These are phyloP conservation scores for Cercis canadensis DNA, from an alignment of 306 rosid genomes.

Conservation along the genomic window DNA sequence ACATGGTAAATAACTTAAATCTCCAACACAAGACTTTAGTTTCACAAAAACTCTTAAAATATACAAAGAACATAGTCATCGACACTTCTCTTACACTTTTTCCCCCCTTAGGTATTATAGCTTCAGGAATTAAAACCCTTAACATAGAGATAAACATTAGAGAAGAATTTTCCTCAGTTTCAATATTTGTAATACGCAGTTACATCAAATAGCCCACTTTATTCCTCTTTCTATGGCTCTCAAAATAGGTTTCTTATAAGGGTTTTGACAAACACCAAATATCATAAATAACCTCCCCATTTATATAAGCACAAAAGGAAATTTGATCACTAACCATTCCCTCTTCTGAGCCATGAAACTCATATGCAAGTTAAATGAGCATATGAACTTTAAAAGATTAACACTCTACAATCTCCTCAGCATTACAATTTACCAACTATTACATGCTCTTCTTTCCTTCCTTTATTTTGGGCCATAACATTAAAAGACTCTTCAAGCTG, in stretches of 20 bases:
- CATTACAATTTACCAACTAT: too few relatives aligned
- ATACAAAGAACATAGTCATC: neutral
- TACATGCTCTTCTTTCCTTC: too few relatives aligned
- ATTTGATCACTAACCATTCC: too few relatives aligned
- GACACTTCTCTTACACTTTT: too few relatives aligned
- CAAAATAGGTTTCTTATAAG: neutral
- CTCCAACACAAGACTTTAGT: neutral
- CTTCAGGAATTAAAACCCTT: conserved; percentile 12
- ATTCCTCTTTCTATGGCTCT: neutral
- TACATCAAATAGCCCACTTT: too few relatives aligned
- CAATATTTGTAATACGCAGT: neutral
- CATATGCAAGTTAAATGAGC: too few relatives aligned
- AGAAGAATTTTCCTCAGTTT: neutral
- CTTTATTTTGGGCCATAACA: too few relatives aligned
- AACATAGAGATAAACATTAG: neutral
- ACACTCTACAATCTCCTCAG: too few relatives aligned
- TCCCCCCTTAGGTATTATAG: neutral
- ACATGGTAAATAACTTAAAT: neutral
- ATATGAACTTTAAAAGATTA: too few relatives aligned
- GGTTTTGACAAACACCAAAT: neutral
- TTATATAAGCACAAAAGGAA: too few relatives aligned
- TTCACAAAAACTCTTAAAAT: conserved; percentile 8
- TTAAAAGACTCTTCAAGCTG: too few relatives aligned
- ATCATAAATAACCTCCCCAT: neutral
- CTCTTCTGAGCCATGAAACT: too few relatives aligned